Evolutionary conservation across 2,329 filamentous ascomycete genomes (phyloP).

Genomic region (Rosellinia necatrix): DNA sequence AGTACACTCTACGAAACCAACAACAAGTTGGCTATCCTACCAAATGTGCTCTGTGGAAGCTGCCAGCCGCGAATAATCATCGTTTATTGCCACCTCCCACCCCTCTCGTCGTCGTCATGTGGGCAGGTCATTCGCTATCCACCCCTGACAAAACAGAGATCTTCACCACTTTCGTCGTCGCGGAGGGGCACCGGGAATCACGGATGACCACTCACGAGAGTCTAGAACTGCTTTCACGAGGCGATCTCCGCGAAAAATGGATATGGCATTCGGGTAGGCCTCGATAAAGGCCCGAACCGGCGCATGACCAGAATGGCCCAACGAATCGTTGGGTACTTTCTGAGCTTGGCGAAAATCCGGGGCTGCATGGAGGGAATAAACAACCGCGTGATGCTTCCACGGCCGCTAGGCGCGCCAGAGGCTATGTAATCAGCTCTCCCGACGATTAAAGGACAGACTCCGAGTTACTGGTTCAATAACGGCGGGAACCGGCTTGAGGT

Average conservation of each 20-base stretch:
- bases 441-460: background rate
- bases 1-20: constrained; percentile 1
- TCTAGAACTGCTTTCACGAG: background rate
- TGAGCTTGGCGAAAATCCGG: constrained; percentile 1
- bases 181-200: constrained; percentile 12
- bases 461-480: background rate
- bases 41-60: background rate
- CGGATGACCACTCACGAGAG: constrained; percentile 18
- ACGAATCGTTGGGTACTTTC: constrained; percentile 2
- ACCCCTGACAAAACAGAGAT: constrained; percentile 23
- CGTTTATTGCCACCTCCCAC: constrained; percentile 18
- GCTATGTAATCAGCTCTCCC: background rate
- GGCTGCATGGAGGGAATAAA: background rate
- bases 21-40: background rate
- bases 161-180: constrained; percentile 22
- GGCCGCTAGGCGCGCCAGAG: background rate
- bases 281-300: background rate
- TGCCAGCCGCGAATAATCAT: background rate
- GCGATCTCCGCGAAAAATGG: background rate
- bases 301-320: background rate
- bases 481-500: background rate
- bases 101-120: constrained; percentile 20
- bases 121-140: constrained; percentile 23
- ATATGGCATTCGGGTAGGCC: background rate
- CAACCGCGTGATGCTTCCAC: background rate